Evolutionary conservation across 805 yeast species (phyloP).

Genomic region (Saccharomycopsis guyanensis): DNA sequence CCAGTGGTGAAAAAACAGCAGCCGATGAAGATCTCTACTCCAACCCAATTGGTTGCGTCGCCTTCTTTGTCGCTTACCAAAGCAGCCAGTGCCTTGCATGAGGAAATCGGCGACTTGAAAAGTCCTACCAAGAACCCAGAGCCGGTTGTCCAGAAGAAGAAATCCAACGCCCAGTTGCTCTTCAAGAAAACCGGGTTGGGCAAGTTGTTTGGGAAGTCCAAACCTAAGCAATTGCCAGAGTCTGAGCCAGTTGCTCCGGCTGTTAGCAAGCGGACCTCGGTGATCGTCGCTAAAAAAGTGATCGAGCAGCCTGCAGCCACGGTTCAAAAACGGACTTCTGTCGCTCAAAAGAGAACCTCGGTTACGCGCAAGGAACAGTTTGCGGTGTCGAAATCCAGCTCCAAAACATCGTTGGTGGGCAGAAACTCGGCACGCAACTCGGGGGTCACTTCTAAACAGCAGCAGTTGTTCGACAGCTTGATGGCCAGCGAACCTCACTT

Average conservation of each 20-base stretch:
- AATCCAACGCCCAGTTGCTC: slow-evolving; percentile 1
- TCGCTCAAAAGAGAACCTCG: neutral
- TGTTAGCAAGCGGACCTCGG: slow-evolving; percentile 1
- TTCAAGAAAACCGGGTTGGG: slow-evolving; percentile 5
- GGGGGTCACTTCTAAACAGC: slow-evolving; percentile 3
- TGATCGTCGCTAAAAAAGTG: neutral
- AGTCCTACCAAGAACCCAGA: neutral
- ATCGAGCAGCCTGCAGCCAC: neutral
- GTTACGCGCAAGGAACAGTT: neutral
- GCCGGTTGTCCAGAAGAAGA: slow-evolving; percentile 1
- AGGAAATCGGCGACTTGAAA: neutral
- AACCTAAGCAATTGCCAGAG: slow-evolving; percentile 2
- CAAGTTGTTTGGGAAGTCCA: neutral
- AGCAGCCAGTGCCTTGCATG: neutral
- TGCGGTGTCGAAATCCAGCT: slow-evolving; percentile 2
- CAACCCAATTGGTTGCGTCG: too few species aligned
- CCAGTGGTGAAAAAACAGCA: neutral
- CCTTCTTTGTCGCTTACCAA: neutral
- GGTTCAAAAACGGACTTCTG: neutral
- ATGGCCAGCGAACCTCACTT: neutral
- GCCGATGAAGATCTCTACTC: neutral
- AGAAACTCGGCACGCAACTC: neutral
- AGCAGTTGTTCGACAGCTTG: slow-evolving; percentile 9
- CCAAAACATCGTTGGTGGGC: neutral
- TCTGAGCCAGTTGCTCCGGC: neutral